Evolutionary conservation across 305 asterid species (phyloP), one percentile per base, ranked within the genome.

Genomic region (Solanum hybrid): DNA sequence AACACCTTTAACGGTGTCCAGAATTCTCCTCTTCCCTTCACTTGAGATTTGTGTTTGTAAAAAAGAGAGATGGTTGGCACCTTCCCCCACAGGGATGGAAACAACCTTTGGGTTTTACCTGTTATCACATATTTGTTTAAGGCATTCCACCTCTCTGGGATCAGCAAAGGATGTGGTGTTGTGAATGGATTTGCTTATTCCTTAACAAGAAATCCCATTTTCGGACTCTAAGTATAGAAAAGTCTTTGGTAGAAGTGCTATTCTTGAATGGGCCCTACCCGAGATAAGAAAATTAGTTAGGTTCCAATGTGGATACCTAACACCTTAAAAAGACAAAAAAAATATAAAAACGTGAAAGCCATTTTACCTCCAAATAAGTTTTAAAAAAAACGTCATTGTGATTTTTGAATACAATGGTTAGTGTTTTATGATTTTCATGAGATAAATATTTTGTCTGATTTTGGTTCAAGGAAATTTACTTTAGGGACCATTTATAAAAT

Each of bases 301-400:
- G 5, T 8, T 57, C 2, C 24, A 57, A 57, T 57, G 11, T 0
- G 2, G 11, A 57, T 18, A 20, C 11, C 69, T 7, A 20, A 57
- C 24, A 57, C 24, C 11, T 8, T 20, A 57, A 18, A 57, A 57
- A 57, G 1, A 3, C 24, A 7, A 57, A 57, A 18, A 14, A 14
- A 14, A 0, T 1, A 57, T 18, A 57, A 51, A 18, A 57, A 57
- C 1, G 2, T 3, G 11, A 51, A 51, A 6, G 10, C n/a, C 67
- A 51, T 51, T 57, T 57, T 20, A 61, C 11, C 71, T 6, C 71
- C 5, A 61, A 18, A 61, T 7, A 61, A 18, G 26, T 18, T 18
- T 3, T 11, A 0, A 1, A 6, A 18, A 51, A 18, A 0, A 0
- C 1, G n/a, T 2, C 71, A 61, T 7, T 61, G 26, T 61, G 69